Evolutionary conservation across 192 early-diverging fungal genomes (phyloP), one percentile per base, ranked within the genome.

Genomic region (Nowakowskiella sp.): DNA sequence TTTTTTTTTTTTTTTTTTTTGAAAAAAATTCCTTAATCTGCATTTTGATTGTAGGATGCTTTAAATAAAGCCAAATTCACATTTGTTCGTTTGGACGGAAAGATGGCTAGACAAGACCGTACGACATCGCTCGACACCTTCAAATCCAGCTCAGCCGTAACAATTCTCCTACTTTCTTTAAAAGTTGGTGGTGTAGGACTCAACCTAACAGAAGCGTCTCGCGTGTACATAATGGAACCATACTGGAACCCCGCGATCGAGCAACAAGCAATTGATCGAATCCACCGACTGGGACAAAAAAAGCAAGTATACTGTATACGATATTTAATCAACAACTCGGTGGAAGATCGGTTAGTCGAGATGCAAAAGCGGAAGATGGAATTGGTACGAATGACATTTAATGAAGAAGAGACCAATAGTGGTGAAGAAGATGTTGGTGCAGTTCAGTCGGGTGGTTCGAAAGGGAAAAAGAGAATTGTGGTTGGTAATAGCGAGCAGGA

Each of bases 191-290:
- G 80, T 51, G 77, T 82, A 21, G 80, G 80, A 7, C 58, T 82
- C 21, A 82, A 80, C 36, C 54, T 82, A 39, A 80, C 77, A 1
- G 27, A 31, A 1, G 80, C 74, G 24, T 66, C 61, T 22, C 52
- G 74, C 2, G 78, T 82, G 23, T 78, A 70, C 49, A 44, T 80
- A 8, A 43, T 78, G 42, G 77, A 70, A 46, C 78, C 78, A 1
- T 81, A 81, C 57, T 81, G 78, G 78, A 81, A 81, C 66, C 74
- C 74, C 23, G 74, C 75, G 0, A 73, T 80, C 8, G 74, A 82
- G 55, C 51, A 77, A 26, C 80, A 82, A 57, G 80, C 80, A 2
- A 56, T 78, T 31, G 80, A 82, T 49, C 61, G 80, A 25, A 67
- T 81, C 21, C 78, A 81, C 54, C 67, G 80, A 3, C 58, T 82